Conservation (phyloP, 371 early-diverging fungal species). For the Syncephalastrum racemosum region DNA sequence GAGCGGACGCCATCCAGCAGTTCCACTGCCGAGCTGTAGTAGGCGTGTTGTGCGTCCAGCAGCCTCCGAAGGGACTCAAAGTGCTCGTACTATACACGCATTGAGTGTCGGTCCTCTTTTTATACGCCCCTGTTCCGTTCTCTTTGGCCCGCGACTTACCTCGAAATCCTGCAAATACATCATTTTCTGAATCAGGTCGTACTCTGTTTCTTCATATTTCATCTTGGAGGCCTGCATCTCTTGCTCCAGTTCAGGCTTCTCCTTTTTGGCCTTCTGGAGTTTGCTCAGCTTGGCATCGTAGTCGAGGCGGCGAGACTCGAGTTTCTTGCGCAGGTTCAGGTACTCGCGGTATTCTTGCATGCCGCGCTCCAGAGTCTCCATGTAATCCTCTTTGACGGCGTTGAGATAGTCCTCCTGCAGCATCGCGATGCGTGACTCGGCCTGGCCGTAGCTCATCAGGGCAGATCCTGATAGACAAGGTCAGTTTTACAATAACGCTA, state of each 20-base stretch:
- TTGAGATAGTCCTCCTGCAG: constrained; percentile 58
- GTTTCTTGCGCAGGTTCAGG: constrained; percentile 70
- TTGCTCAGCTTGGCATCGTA: constrained; percentile 89
- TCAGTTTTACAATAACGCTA: constrained; percentile 7
- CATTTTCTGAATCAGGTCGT: constrained; percentile 67
- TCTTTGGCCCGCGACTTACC: constrained; percentile 30
- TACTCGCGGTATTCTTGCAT: constrained; percentile 66
- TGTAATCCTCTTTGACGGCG: constrained; percentile 44
- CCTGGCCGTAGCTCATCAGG: constrained; percentile 60
- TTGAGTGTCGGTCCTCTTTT: too few species aligned
- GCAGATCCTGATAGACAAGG: constrained; percentile 38
- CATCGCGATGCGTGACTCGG: constrained; percentile 61
- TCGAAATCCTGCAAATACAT: constrained; percentile 66
- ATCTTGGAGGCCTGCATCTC: constrained; percentile 83
- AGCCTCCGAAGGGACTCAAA: constrained; percentile 50
- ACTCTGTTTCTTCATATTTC: constrained; percentile 91
- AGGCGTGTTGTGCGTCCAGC: constrained; percentile 59
- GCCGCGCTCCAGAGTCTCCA: constrained; percentile 43
- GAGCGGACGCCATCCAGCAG: constrained; percentile 28
- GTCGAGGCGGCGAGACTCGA: constrained; percentile 87
- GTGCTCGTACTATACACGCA: constrained; percentile 61
- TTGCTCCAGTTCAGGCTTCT: constrained; percentile 87
- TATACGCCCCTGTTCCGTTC: too few species aligned
- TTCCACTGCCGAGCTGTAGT: constrained; percentile 47
- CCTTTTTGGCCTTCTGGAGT: constrained; percentile 86